Evolutionary conservation across 805 yeast genomes (phyloP).

Genomic region (Lipomyces chichibuensis): DNA sequence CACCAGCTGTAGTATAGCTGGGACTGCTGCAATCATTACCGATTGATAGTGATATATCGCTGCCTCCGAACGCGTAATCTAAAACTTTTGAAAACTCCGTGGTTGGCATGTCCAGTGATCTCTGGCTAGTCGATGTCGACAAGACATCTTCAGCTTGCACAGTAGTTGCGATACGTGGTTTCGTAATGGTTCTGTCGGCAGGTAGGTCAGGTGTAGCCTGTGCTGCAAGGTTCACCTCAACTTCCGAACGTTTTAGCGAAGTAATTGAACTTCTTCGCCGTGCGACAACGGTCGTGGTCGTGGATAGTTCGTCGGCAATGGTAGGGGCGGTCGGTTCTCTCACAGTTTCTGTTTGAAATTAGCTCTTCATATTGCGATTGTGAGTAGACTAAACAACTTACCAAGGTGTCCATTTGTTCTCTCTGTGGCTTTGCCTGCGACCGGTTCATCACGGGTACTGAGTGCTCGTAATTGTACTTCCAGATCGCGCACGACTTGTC

Average conservation of each 20-base stretch:
- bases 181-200: neutral
- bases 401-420: neutral
- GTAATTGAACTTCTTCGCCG: neutral
- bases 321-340: neutral
- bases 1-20: neutral
- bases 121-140: neutral
- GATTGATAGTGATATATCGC: neutral
- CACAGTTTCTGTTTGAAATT: neutral
- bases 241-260: neutral
- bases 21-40: neutral
- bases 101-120: neutral
- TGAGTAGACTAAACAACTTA: neutral
- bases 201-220: neutral
- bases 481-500: conserved; percentile 5
- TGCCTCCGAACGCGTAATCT: neutral
- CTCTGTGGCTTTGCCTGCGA: neutral
- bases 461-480: conserved; percentile 8
- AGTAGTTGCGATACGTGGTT: neutral
- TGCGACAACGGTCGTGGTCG: neutral
- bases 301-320: neutral
- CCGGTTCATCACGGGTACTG: neutral
- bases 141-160: neutral
- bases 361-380: neutral
- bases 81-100: neutral
- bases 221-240: neutral